Percentiles rank a stretch among this genome's conserved stretches.
Conservation (phyloP, 176 grass and related monocot species). For the Canna indica region DNA sequence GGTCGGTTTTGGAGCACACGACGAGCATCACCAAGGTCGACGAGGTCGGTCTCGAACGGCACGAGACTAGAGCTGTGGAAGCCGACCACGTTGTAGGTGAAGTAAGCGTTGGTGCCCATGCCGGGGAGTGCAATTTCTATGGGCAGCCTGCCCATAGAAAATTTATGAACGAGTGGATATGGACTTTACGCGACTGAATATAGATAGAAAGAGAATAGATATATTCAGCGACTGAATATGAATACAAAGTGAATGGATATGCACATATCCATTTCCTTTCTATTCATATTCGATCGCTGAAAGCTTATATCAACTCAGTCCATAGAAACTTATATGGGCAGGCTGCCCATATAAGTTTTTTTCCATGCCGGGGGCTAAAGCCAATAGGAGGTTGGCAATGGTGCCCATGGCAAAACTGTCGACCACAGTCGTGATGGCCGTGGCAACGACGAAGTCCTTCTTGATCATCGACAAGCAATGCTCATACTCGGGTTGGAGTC, state of each 20-base stretch:
- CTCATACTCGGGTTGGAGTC: background rate
- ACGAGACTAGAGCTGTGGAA: slow-evolving; percentile 1
- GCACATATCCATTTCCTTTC: no score
- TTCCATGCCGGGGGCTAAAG: slow-evolving; percentile 10
- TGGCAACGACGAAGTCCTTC: slow-evolving; percentile 14
- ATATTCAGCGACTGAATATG: no score
- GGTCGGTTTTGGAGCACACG: background rate
- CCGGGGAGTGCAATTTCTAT: no score
- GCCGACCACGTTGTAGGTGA: slow-evolving; percentile 19
- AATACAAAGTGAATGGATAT: no score
- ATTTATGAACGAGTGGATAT: no score
- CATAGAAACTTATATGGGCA: no score
- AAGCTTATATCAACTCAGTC: no score
- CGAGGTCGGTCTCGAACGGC: background rate
- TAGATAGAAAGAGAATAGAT: no score
- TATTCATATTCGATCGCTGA: no score
- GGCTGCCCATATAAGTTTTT: no score
- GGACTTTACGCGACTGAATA: no score
- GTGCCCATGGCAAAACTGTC: slow-evolving; percentile 4
- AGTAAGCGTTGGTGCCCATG: slow-evolving; percentile 12
- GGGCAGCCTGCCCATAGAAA: no score
- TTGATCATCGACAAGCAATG: background rate
- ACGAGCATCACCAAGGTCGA: background rate
- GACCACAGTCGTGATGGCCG: background rate
- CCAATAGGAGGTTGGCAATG: slow-evolving; percentile 9